Conservation (phyloP, 225 moss, liverwort and hornwort genomes). For the Polytrichum commune region DNA sequence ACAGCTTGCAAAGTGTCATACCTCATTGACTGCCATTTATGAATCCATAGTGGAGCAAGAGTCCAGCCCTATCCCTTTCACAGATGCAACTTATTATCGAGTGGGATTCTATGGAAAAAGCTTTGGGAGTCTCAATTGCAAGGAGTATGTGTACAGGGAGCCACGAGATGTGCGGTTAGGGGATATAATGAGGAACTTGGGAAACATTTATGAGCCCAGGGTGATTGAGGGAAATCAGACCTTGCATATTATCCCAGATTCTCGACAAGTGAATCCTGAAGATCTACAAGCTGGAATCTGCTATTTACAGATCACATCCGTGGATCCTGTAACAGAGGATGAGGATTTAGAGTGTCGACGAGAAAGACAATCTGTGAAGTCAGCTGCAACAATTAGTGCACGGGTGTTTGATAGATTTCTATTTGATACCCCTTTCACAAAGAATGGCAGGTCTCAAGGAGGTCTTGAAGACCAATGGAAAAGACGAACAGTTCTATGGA, state of each 20-base stretch:
- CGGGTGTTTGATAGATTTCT: conserved; percentile 87
- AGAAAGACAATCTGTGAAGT: conserved; percentile 68
- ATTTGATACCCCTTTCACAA: conserved; percentile 93
- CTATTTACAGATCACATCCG: conserved; percentile 96
- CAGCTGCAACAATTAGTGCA: conserved; percentile 57
- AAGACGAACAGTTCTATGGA: conserved; percentile 74
- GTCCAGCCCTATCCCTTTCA: conserved; percentile 92
- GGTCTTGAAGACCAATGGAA: conserved; percentile 99
- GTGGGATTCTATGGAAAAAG: conserved; percentile 96
- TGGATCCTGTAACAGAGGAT: conserved; percentile 81
- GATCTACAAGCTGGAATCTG: conserved; percentile 88
- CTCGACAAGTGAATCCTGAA: conserved; percentile 85
- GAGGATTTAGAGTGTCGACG: conserved; percentile 79
- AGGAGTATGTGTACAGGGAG: conserved; percentile 97
- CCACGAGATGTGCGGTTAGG: conserved; percentile 95
- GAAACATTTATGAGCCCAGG: conserved; percentile 82
- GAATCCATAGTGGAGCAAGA: conserved; percentile 92
- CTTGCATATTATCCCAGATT: conserved; percentile 91
- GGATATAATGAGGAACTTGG: conserved; percentile 92
- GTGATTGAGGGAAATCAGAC: conserved; percentile 71
- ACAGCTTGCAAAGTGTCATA: conserved; percentile 90
- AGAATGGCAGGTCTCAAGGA: conserved; percentile 86
- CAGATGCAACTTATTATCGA: conserved; percentile 94
- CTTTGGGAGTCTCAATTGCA: conserved; percentile 76
- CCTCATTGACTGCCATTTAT: conserved; percentile 84